These are phyloP conservation scores for Fusarium subglutinans DNA, from an alignment of 2,329 filamentous ascomycete genomes.

Conservation along the genomic window DNA sequence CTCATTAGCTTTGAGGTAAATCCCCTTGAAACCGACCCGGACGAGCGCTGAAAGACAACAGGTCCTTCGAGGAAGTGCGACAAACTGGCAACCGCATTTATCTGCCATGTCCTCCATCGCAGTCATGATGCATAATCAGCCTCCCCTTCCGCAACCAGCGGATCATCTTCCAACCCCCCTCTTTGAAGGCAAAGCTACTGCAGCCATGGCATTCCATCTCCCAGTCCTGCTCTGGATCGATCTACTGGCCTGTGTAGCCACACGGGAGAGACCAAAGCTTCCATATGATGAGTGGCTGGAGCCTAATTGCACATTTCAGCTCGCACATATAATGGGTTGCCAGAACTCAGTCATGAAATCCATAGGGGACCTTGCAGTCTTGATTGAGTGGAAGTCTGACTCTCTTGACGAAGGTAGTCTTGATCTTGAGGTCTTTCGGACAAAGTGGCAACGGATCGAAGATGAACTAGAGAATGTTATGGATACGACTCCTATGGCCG, in stretches of 20 bases:
- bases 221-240: not conserved
- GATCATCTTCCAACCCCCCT: not conserved
- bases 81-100: not conserved
- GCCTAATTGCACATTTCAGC: not conserved
- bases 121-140: not conserved
- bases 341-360: not conserved
- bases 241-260: not conserved
- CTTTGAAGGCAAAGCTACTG: not conserved
- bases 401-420: rapidly evolving
- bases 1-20: not conserved
- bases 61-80: not conserved
- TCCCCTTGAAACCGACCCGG: too few relatives aligned
- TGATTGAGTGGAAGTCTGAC: not conserved
- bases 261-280: not conserved
- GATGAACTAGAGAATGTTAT: not conserved
- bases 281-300: not conserved
- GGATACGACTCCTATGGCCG: not conserved
- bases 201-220: not conserved
- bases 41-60: not conserved
- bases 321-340: not conserved
- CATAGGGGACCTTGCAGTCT: not conserved
- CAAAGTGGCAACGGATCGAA: not conserved
- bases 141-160: rapidly evolving
- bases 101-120: not conserved
- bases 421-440: rapidly evolving